phyloP scores from a whole-genome alignment of 331 rosid species.

The Rhamnella rubrinervis region DNA sequence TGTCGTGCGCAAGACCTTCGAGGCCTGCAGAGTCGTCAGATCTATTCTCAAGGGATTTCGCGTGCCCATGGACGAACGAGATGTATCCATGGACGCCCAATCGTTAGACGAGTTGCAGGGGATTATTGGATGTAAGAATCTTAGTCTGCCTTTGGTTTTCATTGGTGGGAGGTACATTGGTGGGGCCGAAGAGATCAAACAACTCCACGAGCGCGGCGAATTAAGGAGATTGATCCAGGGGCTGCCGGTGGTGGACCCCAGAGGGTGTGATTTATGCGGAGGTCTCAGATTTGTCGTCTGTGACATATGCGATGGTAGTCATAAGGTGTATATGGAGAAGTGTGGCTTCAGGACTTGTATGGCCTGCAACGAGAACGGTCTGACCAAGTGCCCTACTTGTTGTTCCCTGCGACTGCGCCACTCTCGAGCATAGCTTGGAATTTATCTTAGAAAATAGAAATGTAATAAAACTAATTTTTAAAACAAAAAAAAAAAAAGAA shows the following conservation, averaged over 20 bases:
- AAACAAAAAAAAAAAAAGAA: too few relatives aligned
- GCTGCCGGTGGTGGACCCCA: slow-evolving; percentile 42
- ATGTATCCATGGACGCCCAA: slow-evolving; percentile 62
- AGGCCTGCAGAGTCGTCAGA: slow-evolving; percentile 58
- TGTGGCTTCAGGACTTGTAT: slow-evolving; percentile 51
- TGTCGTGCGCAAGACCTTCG: slow-evolving; percentile 74
- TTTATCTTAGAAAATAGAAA: too few relatives aligned
- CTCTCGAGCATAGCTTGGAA: slow-evolving; percentile 9
- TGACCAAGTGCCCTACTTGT: slow-evolving; percentile 65
- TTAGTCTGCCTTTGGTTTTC: slow-evolving; percentile 65
- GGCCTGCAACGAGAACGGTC: slow-evolving; percentile 62
- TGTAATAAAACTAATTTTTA: too few relatives aligned
- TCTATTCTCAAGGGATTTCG: slow-evolving; percentile 62
- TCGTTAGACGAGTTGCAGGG: slow-evolving; percentile 56
- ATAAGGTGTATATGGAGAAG: slow-evolving; percentile 47
- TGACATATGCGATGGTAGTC: slow-evolving; percentile 74
- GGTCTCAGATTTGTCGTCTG: slow-evolving; percentile 73
- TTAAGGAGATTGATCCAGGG: slow-evolving; percentile 47
- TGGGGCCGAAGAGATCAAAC: slow-evolving; percentile 59
- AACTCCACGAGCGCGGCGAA: slow-evolving; percentile 62
- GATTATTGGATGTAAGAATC: slow-evolving; percentile 35
- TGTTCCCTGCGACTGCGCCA: slow-evolving; percentile 32
- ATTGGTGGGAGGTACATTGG: slow-evolving; percentile 60
- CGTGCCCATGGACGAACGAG: slow-evolving; percentile 74
- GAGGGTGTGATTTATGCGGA: slow-evolving; percentile 55